Conservation (phyloP, 1,284 basidiomycete genomes). For the Puccinia triticina region DNA sequence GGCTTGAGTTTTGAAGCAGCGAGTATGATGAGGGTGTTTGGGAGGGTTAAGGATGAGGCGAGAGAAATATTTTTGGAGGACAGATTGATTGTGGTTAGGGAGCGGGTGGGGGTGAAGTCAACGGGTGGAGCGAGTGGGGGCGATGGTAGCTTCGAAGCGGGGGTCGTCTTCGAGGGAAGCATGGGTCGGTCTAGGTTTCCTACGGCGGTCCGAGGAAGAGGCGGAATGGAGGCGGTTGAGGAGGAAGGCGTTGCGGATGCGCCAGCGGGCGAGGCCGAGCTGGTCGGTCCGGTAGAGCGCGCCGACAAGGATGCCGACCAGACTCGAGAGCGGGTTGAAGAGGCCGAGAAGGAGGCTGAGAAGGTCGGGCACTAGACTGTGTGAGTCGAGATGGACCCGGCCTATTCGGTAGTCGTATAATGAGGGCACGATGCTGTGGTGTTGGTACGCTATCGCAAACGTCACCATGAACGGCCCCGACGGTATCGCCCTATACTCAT, state of each 20-base stretch:
- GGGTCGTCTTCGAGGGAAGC: constrained; percentile 35
- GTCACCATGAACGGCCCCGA: constrained; percentile 48
- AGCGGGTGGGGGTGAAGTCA: background rate
- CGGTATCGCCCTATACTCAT: constrained; percentile 31
- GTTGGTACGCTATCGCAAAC: constrained; percentile 45
- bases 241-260: constrained; percentile 1
- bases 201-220: too few species aligned
- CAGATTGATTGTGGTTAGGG: background rate
- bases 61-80: too few species aligned
- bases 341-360: constrained; percentile 14
- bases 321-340: constrained; percentile 31
- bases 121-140: background rate
- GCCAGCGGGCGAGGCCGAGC: constrained; percentile 25
- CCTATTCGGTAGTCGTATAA: constrained; percentile 31
- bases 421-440: constrained; percentile 25
- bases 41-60: too few species aligned
- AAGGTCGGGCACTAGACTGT: constrained; percentile 22
- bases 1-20: background rate
- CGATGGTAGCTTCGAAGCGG: constrained; percentile 25
- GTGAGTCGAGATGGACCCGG: constrained; percentile 21
- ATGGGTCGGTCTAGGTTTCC: constrained; percentile 35
- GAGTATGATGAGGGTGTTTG: background rate
- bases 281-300: constrained; percentile 7
- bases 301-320: constrained; percentile 12
- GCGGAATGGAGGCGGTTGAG: background rate